Evolutionary conservation across 1,139 yeast species (phyloP), one percentile per base, ranked within the genome.

Genomic region (Barnettozyma hawaiiensis): DNA sequence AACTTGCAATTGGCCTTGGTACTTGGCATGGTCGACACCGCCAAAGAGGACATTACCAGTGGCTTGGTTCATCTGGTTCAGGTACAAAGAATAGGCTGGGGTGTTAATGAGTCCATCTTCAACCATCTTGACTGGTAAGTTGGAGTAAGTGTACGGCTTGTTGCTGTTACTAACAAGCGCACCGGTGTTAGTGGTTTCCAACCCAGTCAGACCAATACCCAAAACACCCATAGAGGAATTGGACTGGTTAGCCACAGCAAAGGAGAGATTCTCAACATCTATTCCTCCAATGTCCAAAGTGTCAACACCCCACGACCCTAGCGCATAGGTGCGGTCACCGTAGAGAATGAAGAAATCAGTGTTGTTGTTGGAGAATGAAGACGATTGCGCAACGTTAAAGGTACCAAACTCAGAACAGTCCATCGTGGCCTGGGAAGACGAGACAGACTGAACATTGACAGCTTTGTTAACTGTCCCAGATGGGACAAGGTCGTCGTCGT

Each of bases 221-320:
- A 80, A 64, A 27, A 81, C 83, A 47, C 84, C 83, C 48, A 71
- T 70, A 4, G 71, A 58, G 15, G 81, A 73, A 52, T 75, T 73
- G 2, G 84, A 64, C 36, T 63, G 59, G 51, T 71, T 71, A 20
- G 83, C 85, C 23, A 79, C 75, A 2, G 86, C 90, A 57, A 81
- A 74, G 12, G 63, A 57, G 14, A 58, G 41, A 31, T 47, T 45
- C 0, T 64, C 49, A n/a, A 82, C 69, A 15, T 62, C 58, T 6
- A 69, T 64, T 12, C 64, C 69, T 44, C 70, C 69, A 40, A 81
- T 57, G 3, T 54, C 50, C 32, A 80, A 62, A 35, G 63, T 58
- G 52, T 84, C 94, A 42, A 65, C 62, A 38, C 82, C 87, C 83
- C 84, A 84, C 43, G 66, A 58, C 35, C 95, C 95, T 7, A 55